A percentile compares a stretch with the other conserved stretches of the same genome.
Evolutionary conservation across 2,329 filamentous ascomycete genomes (phyloP).

Genomic region (Fusarium denticulatum): DNA sequence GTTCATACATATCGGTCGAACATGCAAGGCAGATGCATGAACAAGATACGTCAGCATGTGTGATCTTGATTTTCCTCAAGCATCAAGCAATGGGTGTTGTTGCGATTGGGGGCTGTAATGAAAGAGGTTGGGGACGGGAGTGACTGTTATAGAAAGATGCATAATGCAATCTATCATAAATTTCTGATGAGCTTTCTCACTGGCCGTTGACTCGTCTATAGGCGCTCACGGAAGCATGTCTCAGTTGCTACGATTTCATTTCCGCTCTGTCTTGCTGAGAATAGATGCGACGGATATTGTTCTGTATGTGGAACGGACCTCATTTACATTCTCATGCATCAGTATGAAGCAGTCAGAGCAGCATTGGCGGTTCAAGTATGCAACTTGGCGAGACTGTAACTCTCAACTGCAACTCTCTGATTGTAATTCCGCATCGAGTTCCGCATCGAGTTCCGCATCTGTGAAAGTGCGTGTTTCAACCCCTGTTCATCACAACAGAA

Average conservation of each 20-base stretch:
- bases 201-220: neutral
- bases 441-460: conserved; percentile 12
- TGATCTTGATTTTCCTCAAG: conserved; percentile 1
- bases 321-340: neutral
- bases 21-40: conserved; percentile 22
- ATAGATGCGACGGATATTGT: neutral
- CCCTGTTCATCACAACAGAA: conserved; percentile 7
- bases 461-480: conserved; percentile 32
- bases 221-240: conserved; percentile 17
- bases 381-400: neutral
- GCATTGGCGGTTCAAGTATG: conserved; percentile 10
- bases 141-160: conserved; percentile 29
- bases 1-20: neutral
- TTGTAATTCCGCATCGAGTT: conserved; percentile 3
- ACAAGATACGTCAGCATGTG: conserved; percentile 5
- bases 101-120: neutral
- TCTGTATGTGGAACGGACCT: conserved; percentile 15
- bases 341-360: conserved; percentile 2
- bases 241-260: conserved; percentile 13
- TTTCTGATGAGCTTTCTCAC: conserved; percentile 2
- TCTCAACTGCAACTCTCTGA: neutral
- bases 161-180: conserved; percentile 18
- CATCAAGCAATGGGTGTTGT: neutral
- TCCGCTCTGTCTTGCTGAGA: neutral
- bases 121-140: conserved; percentile 9